phyloP scores from a whole-genome alignment of 352 stramenopile genomes.

The Elongisporangium prolatum region DNA sequence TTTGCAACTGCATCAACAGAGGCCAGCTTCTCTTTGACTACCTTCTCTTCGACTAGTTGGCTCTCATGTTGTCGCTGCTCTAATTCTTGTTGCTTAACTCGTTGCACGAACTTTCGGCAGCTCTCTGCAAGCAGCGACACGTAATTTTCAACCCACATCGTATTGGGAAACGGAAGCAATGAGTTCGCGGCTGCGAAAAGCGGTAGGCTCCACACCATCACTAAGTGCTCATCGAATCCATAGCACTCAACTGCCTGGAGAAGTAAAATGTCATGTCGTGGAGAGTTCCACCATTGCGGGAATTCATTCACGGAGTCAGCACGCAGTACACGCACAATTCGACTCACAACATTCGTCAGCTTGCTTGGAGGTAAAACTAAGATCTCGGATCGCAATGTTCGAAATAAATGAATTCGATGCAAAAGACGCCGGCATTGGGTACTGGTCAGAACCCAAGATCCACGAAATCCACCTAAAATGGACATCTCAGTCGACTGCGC shows the following conservation, averaged over 20 bases:
- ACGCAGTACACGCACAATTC: constrained; percentile 35
- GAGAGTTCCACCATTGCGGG: constrained; percentile 72
- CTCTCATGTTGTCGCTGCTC: not conserved
- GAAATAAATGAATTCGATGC: constrained; percentile 80
- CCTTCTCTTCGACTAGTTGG: not conserved
- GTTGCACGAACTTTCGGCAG: constrained; percentile 29
- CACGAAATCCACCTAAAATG: constrained; percentile 57
- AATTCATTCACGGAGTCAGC: constrained; percentile 17
- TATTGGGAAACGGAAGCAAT: constrained; percentile 35
- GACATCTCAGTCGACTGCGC: constrained; percentile 29
- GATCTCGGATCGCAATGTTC: constrained; percentile 61
- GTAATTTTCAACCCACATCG: constrained; percentile 80
- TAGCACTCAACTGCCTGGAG: constrained; percentile 82
- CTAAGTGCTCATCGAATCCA: constrained; percentile 67
- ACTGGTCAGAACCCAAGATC: constrained; percentile 51
- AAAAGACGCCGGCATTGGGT: constrained; percentile 59
- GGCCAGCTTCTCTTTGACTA: not conserved
- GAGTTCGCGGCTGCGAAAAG: constrained; percentile 48
- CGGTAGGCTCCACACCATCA: constrained; percentile 61
- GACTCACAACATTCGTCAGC: constrained; percentile 53
- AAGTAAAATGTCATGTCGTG: constrained; percentile 73
- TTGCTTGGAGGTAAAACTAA: constrained; percentile 55
- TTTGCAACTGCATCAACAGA: not conserved
- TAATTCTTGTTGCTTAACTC: constrained; percentile 2
- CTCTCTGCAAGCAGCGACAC: constrained; percentile 33